Percentiles rank a stretch among this genome's conserved stretches.
phyloP scores from a whole-genome alignment of 179 eudicot species.

The Beta macrorhiza region DNA sequence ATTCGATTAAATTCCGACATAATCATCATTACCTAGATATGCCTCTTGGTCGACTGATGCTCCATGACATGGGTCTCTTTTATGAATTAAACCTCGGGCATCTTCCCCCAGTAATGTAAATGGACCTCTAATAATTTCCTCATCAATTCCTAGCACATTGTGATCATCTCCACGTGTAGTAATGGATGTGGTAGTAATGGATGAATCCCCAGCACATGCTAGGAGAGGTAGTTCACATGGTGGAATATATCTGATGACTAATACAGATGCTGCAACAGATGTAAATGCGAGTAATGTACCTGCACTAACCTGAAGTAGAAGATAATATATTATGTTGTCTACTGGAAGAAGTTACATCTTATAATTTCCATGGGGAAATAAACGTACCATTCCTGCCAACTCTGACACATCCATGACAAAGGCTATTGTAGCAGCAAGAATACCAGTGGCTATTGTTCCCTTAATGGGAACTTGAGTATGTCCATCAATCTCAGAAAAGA shows the following conservation, averaged over 20 bases:
- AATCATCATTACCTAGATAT: conserved; percentile 31
- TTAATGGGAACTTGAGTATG: conserved; percentile 70
- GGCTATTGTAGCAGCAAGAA: conserved; percentile 56
- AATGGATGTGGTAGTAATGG: conserved; percentile 29
- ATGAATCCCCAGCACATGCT: conserved; percentile 35
- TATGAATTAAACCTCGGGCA: conserved; percentile 25
- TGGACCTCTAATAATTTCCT: conserved; percentile 33
- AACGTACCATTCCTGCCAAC: conserved; percentile 74
- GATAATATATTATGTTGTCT: neutral
- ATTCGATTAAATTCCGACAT: neutral
- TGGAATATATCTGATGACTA: conserved; percentile 65
- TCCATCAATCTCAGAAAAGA: conserved; percentile 54
- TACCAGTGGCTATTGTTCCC: conserved; percentile 61
- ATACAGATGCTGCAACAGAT: conserved; percentile 58
- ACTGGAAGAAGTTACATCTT: neutral
- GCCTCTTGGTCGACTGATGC: conserved; percentile 31
- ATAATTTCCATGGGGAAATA: neutral
- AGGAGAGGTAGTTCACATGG: conserved; percentile 42
- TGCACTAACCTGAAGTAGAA: conserved; percentile 65
- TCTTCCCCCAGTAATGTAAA: conserved; percentile 27
- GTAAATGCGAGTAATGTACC: conserved; percentile 76
- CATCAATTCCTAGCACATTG: conserved; percentile 24
- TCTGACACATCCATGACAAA: conserved; percentile 57
- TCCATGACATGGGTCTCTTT: conserved; percentile 23
- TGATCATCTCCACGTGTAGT: conserved; percentile 21